Evolutionary conservation across 2,329 filamentous ascomycete genomes (phyloP).

Genomic region (Fusarium sp.): DNA sequence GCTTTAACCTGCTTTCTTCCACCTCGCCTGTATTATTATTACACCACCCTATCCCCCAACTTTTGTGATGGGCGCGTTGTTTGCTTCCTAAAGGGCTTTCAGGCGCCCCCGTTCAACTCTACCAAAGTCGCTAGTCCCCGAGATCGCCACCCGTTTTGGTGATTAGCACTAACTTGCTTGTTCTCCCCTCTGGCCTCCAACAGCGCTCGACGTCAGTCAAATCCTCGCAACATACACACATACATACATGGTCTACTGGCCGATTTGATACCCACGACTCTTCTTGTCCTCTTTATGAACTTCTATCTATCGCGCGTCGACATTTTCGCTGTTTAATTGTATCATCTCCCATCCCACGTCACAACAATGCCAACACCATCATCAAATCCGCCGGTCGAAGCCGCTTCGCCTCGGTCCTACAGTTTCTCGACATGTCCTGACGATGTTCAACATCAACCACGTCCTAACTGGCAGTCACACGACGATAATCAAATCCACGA

Average conservation of each 20-base stretch:
- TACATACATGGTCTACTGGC: conserved; percentile 18
- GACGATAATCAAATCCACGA: conserved; percentile 29
- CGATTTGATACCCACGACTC: conserved; percentile 30
- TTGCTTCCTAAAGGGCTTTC: conserved; percentile 32
- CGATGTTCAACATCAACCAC: conserved; percentile 46
- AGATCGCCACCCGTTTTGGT: conserved; percentile 40
- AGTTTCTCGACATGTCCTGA: conserved; percentile 56
- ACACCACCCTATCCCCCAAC: background rate
- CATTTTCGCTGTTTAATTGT: conserved; percentile 14
- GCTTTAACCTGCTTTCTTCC: conserved; percentile 13
- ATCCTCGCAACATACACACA: conserved; percentile 11
- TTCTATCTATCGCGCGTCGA: background rate
- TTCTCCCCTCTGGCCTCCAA: conserved; percentile 29
- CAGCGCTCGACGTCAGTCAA: conserved; percentile 26
- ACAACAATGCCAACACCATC: conserved; percentile 57
- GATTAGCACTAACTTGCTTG: conserved; percentile 31
- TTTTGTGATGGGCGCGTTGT: conserved; percentile 28
- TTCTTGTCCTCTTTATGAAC: background rate
- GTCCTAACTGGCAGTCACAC: conserved; percentile 38
- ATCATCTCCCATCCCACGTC: conserved; percentile 8
- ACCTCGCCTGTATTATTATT: conserved; percentile 15
- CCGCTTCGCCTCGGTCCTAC: conserved; percentile 48
- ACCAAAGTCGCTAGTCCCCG: conserved; percentile 22
- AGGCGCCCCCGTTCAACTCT: conserved; percentile 26
- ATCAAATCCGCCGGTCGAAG: conserved; percentile 50